Percentiles rank a stretch among this genome's conserved stretches.
Evolutionary conservation across 495 filamentous ascomycete genomes (phyloP).

Genomic region (Chaetomium fimeti): DNA sequence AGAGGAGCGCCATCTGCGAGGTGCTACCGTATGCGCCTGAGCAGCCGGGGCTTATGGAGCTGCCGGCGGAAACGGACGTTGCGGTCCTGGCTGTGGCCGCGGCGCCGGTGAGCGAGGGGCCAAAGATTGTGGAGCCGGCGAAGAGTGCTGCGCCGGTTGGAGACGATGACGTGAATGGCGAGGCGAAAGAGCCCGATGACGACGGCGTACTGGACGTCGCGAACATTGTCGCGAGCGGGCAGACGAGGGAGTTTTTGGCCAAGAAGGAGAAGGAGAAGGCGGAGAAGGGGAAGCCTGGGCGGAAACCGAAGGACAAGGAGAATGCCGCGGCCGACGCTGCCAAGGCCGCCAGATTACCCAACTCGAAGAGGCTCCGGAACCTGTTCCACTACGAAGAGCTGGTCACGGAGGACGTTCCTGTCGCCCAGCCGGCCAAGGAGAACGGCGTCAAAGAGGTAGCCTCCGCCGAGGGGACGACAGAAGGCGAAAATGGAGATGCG

Average conservation of each 20-base stretch:
- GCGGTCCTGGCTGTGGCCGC: constrained; percentile 39
- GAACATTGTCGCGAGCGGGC: constrained; percentile 85
- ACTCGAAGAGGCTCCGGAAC: constrained; percentile 72
- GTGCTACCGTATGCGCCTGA: constrained; percentile 67
- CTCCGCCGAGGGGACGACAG: constrained; percentile 23
- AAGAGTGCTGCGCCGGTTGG: constrained; percentile 22
- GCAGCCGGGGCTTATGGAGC: constrained; percentile 54
- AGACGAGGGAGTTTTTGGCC: constrained; percentile 87
- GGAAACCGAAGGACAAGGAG: constrained; percentile 55
- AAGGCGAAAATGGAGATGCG: constrained; percentile 17
- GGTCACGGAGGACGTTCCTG: constrained; percentile 57
- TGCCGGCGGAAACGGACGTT: constrained; percentile 58
- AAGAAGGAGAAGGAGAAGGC: constrained; percentile 89
- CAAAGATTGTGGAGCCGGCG: constrained; percentile 36
- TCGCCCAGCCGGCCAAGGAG: constrained; percentile 35
- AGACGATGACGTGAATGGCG: constrained; percentile 47
- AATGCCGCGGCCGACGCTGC: constrained; percentile 54
- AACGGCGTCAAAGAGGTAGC: constrained; percentile 25
- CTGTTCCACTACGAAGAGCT: constrained; percentile 83
- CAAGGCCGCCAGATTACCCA: constrained; percentile 66
- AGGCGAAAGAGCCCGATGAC: constrained; percentile 53
- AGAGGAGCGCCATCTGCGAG: constrained; percentile 84
- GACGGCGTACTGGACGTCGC: constrained; percentile 94
- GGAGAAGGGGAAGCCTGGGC: constrained; percentile 56
- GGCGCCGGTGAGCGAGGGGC: constrained; percentile 34